Evolutionary conservation across 1,284 basidiomycete species (phyloP).

Genomic region (Peniophora sp.): DNA sequence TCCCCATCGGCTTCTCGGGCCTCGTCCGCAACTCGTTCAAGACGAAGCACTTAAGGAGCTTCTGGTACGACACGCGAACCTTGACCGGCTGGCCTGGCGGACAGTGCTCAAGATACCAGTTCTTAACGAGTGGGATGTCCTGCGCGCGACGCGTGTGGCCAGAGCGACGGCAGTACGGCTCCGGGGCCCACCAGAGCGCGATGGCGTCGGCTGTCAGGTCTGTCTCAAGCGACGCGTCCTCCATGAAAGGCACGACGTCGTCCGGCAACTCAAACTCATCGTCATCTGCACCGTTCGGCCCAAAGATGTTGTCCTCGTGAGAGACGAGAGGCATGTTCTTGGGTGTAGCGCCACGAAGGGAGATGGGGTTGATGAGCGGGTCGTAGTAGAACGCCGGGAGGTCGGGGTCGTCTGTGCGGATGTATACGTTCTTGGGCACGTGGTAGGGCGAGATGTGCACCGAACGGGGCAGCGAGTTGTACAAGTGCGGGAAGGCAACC

Average conservation of each 20-base stretch:
- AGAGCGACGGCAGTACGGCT: constrained; percentile 90
- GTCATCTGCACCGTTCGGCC: constrained; percentile 75
- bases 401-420: constrained; percentile 98
- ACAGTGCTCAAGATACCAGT: constrained; percentile 98
- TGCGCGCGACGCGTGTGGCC: constrained; percentile 92
- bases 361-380: constrained; percentile 95
- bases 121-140: constrained; percentile 94
- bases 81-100: constrained; percentile 96
- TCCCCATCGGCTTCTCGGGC: constrained; percentile 93
- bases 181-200: constrained; percentile 97
- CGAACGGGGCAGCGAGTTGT: constrained; percentile 96
- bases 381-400: constrained; percentile 99
- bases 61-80: constrained; percentile 98
- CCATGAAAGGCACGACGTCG: constrained; percentile 77
- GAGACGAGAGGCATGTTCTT: constrained; percentile 79
- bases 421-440: constrained; percentile 94
- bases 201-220: constrained; percentile 96
- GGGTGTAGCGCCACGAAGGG: constrained; percentile 75
- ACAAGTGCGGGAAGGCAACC: constrained; percentile 98
- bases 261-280: constrained; percentile 89
- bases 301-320: constrained; percentile 91
- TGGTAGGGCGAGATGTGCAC: constrained; percentile 93
- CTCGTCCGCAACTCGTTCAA: constrained; percentile 88
- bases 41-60: constrained; percentile 94
- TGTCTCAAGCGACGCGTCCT: constrained; percentile 76